Evolutionary conservation across 2,329 filamentous ascomycete species (phyloP), one percentile per base, ranked within the genome.

Genomic region (Calonectria henricotiae): DNA sequence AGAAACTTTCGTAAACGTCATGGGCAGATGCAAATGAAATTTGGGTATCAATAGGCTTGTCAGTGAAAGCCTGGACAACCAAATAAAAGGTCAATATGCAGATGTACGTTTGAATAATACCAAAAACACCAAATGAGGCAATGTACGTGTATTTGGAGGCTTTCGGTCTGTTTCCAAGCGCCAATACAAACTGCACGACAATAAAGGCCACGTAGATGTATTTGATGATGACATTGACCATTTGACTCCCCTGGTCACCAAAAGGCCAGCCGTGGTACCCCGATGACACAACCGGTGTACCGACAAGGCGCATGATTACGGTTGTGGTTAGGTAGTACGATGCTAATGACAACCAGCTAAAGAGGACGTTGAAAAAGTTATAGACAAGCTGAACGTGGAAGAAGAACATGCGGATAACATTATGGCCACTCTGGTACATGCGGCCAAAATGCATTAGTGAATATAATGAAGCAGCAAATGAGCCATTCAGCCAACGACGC

Each of bases 91-190:
- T 61, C 17, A 67, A 15, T 20, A 61, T 23, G 17, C 55, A 46
- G 32, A 67, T 43, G 9, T 67, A 67, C 0, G 51, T 46, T 25
- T 67, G 64, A 30, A 67, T 67, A 9, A 67, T 30, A 17, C 64
- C 54, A 8, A 67, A 67, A 7, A 43, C 32, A 3, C 37, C 5
- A n/a, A 67, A 67, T 1, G 54, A 67, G 5, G 54, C 54, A 23
- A 61, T 41, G 15, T 67, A 67, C 4, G 64, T 61, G 54, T 61
- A 67, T 32, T 61, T 60, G 11, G 54, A 67, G 8, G 30, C 64
- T 25, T 67, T 67, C 13, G 64, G 64, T 17, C 54, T 35, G 13
- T 61, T 67, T 27, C 64, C 64, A 46, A 67, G 64, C 1, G 64
- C 64, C 51, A 67, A 39, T 23, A 67, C 30, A 13, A 67, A 67